phyloP scores from a whole-genome alignment of 164 flowering plant genomes.

The Euptelea pleiosperma region DNA sequence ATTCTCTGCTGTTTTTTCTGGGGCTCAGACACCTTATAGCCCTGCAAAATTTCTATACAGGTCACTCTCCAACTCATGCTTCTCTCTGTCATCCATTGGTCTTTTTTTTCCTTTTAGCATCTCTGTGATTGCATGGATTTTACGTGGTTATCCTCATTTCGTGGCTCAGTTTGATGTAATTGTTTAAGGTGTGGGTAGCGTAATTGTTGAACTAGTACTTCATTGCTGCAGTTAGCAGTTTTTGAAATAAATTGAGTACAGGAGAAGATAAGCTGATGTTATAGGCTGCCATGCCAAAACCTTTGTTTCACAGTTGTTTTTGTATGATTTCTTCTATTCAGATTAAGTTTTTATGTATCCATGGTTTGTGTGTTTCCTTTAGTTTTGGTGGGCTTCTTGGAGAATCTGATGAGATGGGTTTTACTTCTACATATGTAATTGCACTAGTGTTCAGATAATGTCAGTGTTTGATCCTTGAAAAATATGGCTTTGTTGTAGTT shows the following conservation, averaged over 20 bases:
- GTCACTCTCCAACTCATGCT: constrained; percentile 24
- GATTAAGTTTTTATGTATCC: no score
- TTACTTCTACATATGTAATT: constrained; percentile 6
- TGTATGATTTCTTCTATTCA: no score
- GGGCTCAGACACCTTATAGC: constrained; percentile 71
- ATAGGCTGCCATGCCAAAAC: no score
- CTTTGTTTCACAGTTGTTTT: no score
- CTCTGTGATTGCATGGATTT: neutral
- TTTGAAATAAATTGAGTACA: no score
- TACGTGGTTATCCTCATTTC: no score
- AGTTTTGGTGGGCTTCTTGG: neutral
- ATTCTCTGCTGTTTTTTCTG: constrained; percentile 72
- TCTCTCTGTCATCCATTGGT: neutral
- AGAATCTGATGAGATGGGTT: constrained; percentile 7
- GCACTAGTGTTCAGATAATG: constrained; percentile 1
- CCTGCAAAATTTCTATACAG: constrained; percentile 86
- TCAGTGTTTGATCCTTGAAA: constrained; percentile 17
- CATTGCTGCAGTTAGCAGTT: no score
- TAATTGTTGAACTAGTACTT: no score
- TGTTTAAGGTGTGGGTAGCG: no score
- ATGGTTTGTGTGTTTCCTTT: no score
- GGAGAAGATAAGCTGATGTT: no score
- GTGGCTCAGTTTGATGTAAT: no score
- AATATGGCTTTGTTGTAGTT: constrained; percentile 44
- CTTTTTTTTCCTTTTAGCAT: neutral